These are phyloP conservation scores for Chenopodium berlandieri DNA, from an alignment of 148 eudicot genomes.

Conservation along the genomic window DNA sequence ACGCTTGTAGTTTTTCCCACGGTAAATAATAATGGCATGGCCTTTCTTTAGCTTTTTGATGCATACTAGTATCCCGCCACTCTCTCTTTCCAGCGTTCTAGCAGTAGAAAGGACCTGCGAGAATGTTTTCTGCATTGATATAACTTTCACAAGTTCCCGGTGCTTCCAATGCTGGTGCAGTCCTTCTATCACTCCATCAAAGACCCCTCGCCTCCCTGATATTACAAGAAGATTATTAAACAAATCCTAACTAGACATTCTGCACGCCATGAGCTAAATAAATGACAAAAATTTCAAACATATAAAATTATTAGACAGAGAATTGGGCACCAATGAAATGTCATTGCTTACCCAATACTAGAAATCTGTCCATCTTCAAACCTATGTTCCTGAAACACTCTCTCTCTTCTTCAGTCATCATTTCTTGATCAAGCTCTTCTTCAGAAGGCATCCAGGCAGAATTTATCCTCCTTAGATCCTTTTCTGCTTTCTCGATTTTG, in stretches of 20 bases:
- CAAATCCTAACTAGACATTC: neutral
- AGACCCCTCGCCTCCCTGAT: slow-evolving; percentile 88
- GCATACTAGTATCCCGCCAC: slow-evolving; percentile 71
- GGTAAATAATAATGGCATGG: slow-evolving; percentile 77
- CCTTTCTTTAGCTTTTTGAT: slow-evolving; percentile 81
- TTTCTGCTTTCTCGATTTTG: slow-evolving; percentile 61
- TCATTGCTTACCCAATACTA: slow-evolving; percentile 65
- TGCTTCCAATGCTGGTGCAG: slow-evolving; percentile 98
- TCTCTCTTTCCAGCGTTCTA: slow-evolving; percentile 64
- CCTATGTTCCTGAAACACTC: slow-evolving; percentile 70
- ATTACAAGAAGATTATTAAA: slow-evolving; percentile 15
- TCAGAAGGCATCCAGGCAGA: slow-evolving; percentile 54
- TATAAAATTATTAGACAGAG: neutral
- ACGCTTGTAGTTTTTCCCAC: slow-evolving; percentile 88
- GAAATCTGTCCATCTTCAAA: slow-evolving; percentile 52
- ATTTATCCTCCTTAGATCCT: slow-evolving; percentile 47
- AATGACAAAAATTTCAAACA: neutral
- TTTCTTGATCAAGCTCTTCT: slow-evolving; percentile 65
- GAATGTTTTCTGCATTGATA: slow-evolving; percentile 71
- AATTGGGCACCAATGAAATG: slow-evolving; percentile 2
- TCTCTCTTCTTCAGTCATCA: slow-evolving; percentile 83
- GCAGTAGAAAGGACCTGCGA: slow-evolving; percentile 67
- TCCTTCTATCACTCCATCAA: slow-evolving; percentile 91
- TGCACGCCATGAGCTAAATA: neutral
- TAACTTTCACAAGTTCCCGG: slow-evolving; percentile 79